Conservation (phyloP, 2,329 filamentous ascomycete genomes). For the Fusarium sororula region DNA sequence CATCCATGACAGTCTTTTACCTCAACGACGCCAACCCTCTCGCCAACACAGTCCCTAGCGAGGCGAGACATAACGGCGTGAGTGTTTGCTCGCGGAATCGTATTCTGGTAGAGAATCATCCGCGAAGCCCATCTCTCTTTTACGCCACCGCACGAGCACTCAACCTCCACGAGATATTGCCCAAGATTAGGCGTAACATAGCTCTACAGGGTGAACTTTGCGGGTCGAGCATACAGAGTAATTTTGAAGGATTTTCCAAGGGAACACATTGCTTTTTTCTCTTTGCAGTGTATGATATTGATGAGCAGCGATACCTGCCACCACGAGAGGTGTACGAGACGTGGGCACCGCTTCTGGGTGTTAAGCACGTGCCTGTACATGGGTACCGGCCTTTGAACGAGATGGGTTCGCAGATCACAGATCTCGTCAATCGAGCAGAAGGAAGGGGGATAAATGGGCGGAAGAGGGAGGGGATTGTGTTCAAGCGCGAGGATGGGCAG, state of each 20-base stretch:
- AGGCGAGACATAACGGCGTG: constrained; percentile 4
- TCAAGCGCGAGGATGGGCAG: constrained; percentile 32
- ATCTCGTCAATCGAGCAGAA: constrained; percentile 34
- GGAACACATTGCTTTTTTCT: constrained; percentile 46
- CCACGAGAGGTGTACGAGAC: constrained; percentile 41
- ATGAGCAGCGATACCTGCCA: constrained; percentile 39
- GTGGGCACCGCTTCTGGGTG: constrained; percentile 39
- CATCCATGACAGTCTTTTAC: constrained; percentile 51
- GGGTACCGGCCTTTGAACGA: constrained; percentile 29
- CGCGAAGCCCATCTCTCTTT: constrained; percentile 21
- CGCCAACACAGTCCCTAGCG: constrained; percentile 26
- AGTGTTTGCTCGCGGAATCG: constrained; percentile 39
- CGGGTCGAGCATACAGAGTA: constrained; percentile 35
- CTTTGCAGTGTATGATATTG: constrained; percentile 47
- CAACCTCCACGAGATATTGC: constrained; percentile 16
- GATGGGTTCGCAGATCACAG: constrained; percentile 14
- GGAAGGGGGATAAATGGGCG: constrained; percentile 34
- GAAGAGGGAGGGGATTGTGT: constrained; percentile 40
- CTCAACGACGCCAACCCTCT: constrained; percentile 37
- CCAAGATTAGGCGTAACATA: constrained; percentile 21
- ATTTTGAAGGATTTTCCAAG: constrained; percentile 34
- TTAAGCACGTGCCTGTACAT: constrained; percentile 47
- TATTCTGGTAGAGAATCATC: constrained; percentile 24
- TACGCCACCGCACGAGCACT: constrained; percentile 18
- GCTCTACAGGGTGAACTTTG: constrained; percentile 41